phyloP scores from a whole-genome alignment of 2,329 filamentous ascomycete species.

The Emericellopsis cladophorae region DNA sequence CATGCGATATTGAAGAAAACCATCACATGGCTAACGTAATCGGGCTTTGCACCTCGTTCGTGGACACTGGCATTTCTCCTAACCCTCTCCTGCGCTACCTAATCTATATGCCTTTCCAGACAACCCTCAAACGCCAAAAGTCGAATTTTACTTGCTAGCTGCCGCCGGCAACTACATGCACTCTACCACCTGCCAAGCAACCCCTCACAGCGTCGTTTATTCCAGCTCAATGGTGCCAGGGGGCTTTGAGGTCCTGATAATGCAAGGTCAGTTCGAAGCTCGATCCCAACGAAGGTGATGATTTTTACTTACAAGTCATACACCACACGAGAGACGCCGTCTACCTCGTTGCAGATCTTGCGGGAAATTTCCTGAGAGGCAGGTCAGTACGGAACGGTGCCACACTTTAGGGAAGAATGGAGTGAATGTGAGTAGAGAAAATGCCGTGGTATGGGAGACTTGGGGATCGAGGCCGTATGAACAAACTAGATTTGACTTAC shows the following conservation, averaged over 20 bases:
- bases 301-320: constrained; percentile 43
- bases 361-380: constrained; percentile 39
- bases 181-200: too few species aligned
- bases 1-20: too few species aligned
- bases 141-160: too few species aligned
- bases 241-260: neutral
- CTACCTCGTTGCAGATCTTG: constrained; percentile 29
- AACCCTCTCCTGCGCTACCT: too few species aligned
- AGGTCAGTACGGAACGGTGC: constrained; percentile 5
- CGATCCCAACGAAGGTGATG: neutral
- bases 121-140: too few species aligned
- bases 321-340: constrained; percentile 57
- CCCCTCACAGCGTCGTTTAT: neutral
- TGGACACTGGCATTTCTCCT: too few species aligned
- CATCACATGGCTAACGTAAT: too few species aligned
- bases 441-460: neutral
- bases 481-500: constrained; percentile 44
- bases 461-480: too few species aligned
- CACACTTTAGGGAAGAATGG: too few species aligned
- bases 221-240: neutral
- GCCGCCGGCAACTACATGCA: too few species aligned
- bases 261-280: neutral
- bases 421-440: constrained; percentile 33
- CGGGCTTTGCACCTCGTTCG: too few species aligned
- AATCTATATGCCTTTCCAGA: too few species aligned